Base-by-base conservation (phyloP, 2,329 filamentous ascomycete genomes). In the Talaromyces rugulosus region DNA sequence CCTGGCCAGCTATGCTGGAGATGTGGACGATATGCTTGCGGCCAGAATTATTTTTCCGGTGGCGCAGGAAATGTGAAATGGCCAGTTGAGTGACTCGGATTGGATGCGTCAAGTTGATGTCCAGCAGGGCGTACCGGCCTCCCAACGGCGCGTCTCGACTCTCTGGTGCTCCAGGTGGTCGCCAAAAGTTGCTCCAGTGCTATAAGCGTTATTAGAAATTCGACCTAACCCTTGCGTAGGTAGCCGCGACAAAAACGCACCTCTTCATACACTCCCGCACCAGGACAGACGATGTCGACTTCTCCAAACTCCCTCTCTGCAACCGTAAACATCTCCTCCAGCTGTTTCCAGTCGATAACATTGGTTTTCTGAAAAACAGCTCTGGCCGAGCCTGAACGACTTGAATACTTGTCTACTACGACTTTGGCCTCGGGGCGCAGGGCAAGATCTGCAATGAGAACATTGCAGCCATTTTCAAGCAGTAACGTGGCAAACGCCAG, bases 31-130 rank as follows among this genome's bases (percentile, higher is more conserved):
- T 77, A 18, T 77, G 74, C 61, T 79, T 80, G 6, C 72, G 74
- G 31, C 69, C 68, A 27, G 71, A 69, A 56, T 67, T 30, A 56
- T 67, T 30, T 52, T 65, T 70, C 28, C 66, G 66, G 34, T 67
- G 57, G 6, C 66, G 67, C n/a, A 81, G 70, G 68, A 82, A 83
- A 66, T 82, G 77, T 3, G 76, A 73, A 51, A 83, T 79, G 4
- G 81, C 81, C 18, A 83, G 70, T 64, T 83, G 81, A 1, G 81
- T 83, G 9, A 77, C 73, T 51, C 81, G 80, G 65, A 83, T 83
- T 0, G 82, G 82, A 66, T 83, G 82, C 0, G 78, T 80, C 56
- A 84, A 62, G 63, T 83, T 83, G 69, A 83, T 82, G 62, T 83
- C 81, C 23, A 83, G 56, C 56, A 74, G 50, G 31, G 75, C 75